A percentile compares a stretch with the other conserved stretches of the same genome.
Conservation (phyloP, 2,329 filamentous ascomycete genomes). For the Penicillium digitatum region DNA sequence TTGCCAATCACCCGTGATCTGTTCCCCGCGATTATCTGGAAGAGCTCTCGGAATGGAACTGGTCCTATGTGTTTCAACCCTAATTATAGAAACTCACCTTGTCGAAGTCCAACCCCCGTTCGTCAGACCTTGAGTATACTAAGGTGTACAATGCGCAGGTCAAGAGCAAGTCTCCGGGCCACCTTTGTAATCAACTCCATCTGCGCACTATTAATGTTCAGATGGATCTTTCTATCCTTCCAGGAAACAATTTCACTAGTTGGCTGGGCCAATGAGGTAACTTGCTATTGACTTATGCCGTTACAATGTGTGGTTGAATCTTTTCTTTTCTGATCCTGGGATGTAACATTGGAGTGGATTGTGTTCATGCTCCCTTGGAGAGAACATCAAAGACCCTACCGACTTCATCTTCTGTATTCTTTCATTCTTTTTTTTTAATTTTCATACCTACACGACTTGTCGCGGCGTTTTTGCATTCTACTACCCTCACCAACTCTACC, state of each 20-base stretch:
- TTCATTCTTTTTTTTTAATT: not conserved
- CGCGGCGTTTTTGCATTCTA: not conserved
- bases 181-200: constrained; percentile 14
- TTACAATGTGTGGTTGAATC: constrained; percentile 19
- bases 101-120: constrained; percentile 23
- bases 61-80: constrained; percentile 28
- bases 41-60: constrained; percentile 20
- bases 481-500: not conserved
- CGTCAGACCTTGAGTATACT: constrained; percentile 26
- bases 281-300: not conserved
- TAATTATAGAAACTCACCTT: constrained; percentile 23
- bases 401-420: not conserved
- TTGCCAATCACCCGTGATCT: constrained; percentile 35
- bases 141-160: constrained; percentile 26
- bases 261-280: not conserved
- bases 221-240: constrained; percentile 30
- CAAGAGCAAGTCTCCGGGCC: constrained; percentile 10
- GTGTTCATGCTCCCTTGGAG: not conserved
- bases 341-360: not conserved
- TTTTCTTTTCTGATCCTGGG: not conserved
- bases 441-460: not conserved
- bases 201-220: constrained; percentile 28
- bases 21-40: constrained; percentile 28
- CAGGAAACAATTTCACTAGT: constrained; percentile 20
- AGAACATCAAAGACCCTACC: not conserved